Evolutionary conservation across 192 early-diverging fungal species (phyloP).

Genomic region (Backusella tuberculispora): DNA sequence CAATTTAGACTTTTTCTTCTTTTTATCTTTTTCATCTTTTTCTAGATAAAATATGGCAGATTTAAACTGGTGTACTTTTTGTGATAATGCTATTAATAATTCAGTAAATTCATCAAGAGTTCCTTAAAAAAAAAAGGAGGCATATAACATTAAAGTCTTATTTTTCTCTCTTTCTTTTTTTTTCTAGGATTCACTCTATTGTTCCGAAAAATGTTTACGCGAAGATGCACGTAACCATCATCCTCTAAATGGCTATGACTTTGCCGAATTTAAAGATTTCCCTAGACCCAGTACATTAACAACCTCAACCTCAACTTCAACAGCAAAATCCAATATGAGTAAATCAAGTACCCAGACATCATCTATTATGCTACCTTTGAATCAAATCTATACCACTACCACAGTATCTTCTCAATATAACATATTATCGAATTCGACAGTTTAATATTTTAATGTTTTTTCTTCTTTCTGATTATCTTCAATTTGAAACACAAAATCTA

Average conservation of each 20-base stretch:
- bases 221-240: conserved; percentile 35
- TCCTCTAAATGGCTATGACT: conserved; percentile 31
- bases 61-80: conserved; percentile 25
- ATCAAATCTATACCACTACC: not conserved
- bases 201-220: conserved; percentile 34
- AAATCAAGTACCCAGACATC: conserved; percentile 8
- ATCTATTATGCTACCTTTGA: conserved; percentile 3
- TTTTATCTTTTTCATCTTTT: not conserved
- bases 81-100: conserved; percentile 13
- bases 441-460: not conserved
- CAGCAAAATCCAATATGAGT: not conserved
- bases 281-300: conserved; percentile 18
- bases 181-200: conserved; percentile 38
- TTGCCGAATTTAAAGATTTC: conserved; percentile 40
- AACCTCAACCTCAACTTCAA: conserved; percentile 11
- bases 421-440: not conserved
- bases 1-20: not conserved
- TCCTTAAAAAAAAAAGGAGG: not conserved
- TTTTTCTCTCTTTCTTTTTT: too few species aligned
- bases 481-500: not conserved
- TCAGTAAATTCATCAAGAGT: conserved; percentile 2
- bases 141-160: not conserved
- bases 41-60: conserved; percentile 10
- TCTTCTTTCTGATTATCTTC: not conserved
- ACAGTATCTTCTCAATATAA: not conserved